A percentile compares a stretch with the other conserved stretches of the same genome.
Evolutionary conservation across 345 rosid species (phyloP).

Genomic region (Eucalyptus marginata): DNA sequence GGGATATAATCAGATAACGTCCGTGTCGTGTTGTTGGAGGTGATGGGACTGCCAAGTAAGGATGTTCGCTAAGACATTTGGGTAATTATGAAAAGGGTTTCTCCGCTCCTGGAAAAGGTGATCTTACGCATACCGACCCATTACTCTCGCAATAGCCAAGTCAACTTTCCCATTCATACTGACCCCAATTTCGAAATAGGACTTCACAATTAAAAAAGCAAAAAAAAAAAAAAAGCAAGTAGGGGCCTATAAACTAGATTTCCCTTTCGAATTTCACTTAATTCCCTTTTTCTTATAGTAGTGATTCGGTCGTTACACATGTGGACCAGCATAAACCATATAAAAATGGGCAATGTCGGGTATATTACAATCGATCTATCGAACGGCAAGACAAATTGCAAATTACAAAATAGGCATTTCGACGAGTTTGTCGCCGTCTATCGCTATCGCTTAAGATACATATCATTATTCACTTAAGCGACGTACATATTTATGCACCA

Average conservation of each 20-base stretch:
- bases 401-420: background rate
- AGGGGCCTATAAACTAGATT: background rate
- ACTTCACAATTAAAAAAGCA: background rate
- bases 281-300: background rate
- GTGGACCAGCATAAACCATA: background rate
- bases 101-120: background rate
- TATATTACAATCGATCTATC: background rate
- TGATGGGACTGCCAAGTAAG: background rate
- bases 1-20: background rate
- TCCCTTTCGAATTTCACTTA: background rate
- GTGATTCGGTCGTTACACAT: background rate
- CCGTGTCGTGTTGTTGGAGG: background rate
- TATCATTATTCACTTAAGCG: background rate
- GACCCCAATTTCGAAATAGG: background rate
- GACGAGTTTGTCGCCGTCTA: rapidly evolving
- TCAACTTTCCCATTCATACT: background rate
- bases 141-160: background rate
- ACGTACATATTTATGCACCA: background rate
- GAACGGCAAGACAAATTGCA: background rate
- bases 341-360: background rate
- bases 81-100: background rate
- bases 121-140: background rate
- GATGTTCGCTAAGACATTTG: background rate
- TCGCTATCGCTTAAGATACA: background rate
- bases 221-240: background rate